Evolutionary conservation across 2,329 filamentous ascomycete species (phyloP).

Genomic region (Pleomassaria siparia): DNA sequence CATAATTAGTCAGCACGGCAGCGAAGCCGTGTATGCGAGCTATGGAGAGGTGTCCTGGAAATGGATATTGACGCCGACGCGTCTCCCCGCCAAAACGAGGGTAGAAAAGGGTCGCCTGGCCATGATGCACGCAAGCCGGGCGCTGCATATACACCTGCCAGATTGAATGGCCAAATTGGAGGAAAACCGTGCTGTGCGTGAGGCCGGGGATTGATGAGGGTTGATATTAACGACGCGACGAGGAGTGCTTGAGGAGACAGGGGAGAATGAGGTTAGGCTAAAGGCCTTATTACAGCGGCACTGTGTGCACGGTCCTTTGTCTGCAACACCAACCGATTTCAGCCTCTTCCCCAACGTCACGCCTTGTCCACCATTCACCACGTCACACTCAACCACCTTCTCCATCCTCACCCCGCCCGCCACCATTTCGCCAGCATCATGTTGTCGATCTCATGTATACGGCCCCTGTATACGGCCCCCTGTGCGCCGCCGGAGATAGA

Average conservation of each 20-base stretch:
- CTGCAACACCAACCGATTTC: constrained; percentile 19
- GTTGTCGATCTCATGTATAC: constrained; percentile 17
- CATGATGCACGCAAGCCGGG: constrained; percentile 25
- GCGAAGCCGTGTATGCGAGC: constrained; percentile 1
- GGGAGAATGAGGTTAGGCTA: constrained; percentile 29
- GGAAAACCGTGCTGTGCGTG: constrained; percentile 18
- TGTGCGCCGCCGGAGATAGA: constrained; percentile 31
- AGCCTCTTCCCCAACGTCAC: constrained; percentile 25
- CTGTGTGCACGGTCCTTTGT: constrained; percentile 20
- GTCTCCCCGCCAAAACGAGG: constrained; percentile 16
- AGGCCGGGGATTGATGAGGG: constrained; percentile 26
- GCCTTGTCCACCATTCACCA: constrained; percentile 19
- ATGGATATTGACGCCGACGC: constrained; percentile 29
- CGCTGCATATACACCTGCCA: constrained; percentile 18
- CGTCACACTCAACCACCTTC: neutral
- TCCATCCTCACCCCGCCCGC: constrained; percentile 12
- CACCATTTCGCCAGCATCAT: constrained; percentile 10
- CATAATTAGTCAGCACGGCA: constrained; percentile 16
- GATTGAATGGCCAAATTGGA: constrained; percentile 24
- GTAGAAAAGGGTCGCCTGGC: constrained; percentile 9
- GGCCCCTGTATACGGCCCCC: constrained; percentile 14
- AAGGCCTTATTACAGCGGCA: constrained; percentile 31
- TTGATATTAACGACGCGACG: constrained; percentile 32
- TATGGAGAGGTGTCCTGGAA: constrained; percentile 4
- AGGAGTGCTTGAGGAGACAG: no score